Base-by-base conservation (phyloP, 441 rosid species). In the Jatropha multifida region DNA sequence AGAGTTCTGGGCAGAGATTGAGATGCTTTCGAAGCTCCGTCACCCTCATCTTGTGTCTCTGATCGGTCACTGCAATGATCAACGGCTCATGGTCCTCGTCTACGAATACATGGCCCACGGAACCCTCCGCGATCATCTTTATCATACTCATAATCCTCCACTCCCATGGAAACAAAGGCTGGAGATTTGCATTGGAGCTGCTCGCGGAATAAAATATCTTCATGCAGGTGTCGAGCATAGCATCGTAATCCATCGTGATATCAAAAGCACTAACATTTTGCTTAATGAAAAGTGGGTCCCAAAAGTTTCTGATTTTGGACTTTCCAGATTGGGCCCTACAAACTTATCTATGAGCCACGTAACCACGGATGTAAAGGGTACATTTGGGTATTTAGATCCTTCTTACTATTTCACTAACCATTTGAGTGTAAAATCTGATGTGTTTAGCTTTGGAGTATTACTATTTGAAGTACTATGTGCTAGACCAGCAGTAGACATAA, bases 241-340 rank as follows among this genome's bases (percentile, higher is more conserved):
- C 32, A 59, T 75, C 59, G 14, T 51, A 14, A 75, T 75, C 48
- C 77, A 75, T 32, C 66, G 77, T 17, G 72, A 75, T 48, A 59
- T 75, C 51, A 75, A 75, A 65, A 66, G 65, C 72, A 55, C 72
- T 37, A 74, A 75, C 37, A 44, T 75, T 32, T 68, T 75, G 17
- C 65, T 75, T 6, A 72, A 75, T n/a, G 67, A 75, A 23, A 75
- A 75, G 4, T 75, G 77, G 77, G 38, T 75, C 32, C 59, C 77
- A 11, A 68, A 75, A n/a, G 77, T 75, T 48, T 75, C 77, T 2
- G 77, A 75, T 59, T 75, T 75, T 46, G 77, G 77, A 13, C 58
- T 58, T 40, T 75, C 77, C 4, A 75, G 77, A 58, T 37, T 75
- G 7, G 77, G 77, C 56, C 77, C 77, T 48, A 27, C 59, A 11